Evolutionary conservation across 306 rosid species (phyloP).

Genomic region (Cicer bijugum): DNA sequence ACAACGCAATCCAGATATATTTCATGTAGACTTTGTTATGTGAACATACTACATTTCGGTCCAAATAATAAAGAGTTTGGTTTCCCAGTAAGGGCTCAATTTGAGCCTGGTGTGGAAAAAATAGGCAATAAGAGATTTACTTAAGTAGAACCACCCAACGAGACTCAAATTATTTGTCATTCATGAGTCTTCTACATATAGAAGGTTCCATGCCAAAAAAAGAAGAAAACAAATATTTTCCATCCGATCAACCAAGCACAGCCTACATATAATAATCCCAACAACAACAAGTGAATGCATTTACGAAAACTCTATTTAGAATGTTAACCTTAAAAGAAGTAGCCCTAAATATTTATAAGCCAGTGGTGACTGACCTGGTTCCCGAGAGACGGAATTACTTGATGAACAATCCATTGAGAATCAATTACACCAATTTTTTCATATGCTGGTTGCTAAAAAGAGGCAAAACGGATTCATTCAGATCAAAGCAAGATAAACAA

Average conservation of each 20-base stretch:
- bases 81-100: neutral
- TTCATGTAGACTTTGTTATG: conserved; percentile 20
- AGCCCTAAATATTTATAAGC: conserved; percentile 27
- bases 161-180: neutral
- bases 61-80: neutral
- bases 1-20: conserved; percentile 16
- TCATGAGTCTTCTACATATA: neutral
- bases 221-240: neutral
- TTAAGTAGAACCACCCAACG: neutral
- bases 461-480: conserved; percentile 40
- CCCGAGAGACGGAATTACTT: conserved; percentile 91
- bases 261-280: conserved; percentile 35
- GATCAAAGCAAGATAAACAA: conserved; percentile 28
- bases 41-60: neutral
- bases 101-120: neutral
- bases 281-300: conserved; percentile 7
- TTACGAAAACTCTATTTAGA: conserved; percentile 18
- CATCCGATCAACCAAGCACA: conserved; percentile 17
- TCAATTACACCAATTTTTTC: conserved; percentile 97
- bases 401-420: conserved; percentile 97
- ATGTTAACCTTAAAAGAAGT: conserved; percentile 15
- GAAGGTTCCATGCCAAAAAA: neutral
- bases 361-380: conserved; percentile 66
- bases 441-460: conserved; percentile 76
- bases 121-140: neutral